Conservation (phyloP, 2,329 filamentous ascomycete genomes). For the Fusarium clavum region DNA sequence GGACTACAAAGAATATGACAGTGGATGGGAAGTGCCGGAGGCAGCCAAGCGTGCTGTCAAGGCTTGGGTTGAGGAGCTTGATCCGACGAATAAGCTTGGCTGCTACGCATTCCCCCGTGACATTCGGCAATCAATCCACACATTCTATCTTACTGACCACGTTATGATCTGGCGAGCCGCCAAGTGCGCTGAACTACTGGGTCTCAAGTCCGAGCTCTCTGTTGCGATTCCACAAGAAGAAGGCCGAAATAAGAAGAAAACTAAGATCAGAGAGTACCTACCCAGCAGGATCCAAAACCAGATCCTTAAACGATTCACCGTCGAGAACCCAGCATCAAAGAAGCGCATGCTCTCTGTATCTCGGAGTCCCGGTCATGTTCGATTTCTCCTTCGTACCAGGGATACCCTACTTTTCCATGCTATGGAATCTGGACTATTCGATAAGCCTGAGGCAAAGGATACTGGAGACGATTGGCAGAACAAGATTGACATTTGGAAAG, state of each 20-base stretch:
- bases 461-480: not conserved
- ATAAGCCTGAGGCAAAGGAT: not conserved
- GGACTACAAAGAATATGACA: not conserved
- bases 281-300: not conserved
- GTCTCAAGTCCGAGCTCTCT: not conserved
- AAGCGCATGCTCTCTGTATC: not conserved
- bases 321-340: not conserved
- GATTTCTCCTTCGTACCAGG: not conserved
- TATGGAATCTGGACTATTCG: not conserved
- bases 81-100: not conserved
- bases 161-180: not conserved
- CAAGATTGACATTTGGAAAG: not conserved
- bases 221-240: fast-evolving
- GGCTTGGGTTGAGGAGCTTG: not conserved
- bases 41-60: not conserved
- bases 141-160: not conserved
- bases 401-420: not conserved
- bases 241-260: too few species aligned
- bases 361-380: not conserved
- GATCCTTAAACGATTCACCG: not conserved
- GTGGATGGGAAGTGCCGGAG: not conserved
- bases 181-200: not conserved
- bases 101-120: not conserved
- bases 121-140: not conserved
- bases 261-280: not conserved